Conservation (phyloP, 805 yeast species). For the Sugiyamaella americana region DNA sequence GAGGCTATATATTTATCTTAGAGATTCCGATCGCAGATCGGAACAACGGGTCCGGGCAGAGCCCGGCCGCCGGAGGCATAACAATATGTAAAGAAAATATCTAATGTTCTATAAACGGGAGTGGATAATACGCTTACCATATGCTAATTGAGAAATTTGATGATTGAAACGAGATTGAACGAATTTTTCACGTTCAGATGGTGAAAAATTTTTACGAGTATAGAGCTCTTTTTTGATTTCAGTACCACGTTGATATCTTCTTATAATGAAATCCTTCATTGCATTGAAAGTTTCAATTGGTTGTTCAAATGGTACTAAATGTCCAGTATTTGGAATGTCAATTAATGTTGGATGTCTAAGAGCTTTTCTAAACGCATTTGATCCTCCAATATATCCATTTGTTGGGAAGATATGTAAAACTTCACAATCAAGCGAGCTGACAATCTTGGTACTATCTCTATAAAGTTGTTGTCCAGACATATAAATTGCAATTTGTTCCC, state of each 20-base stretch:
- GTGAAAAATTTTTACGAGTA: not conserved
- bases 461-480: conserved; percentile 24
- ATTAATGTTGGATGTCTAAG: conserved; percentile 34
- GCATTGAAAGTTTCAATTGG: conserved; percentile 38
- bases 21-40: too few relatives aligned
- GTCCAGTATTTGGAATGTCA: conserved; percentile 43
- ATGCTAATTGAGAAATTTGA: too few relatives aligned
- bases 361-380: conserved; percentile 26
- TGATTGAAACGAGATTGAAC: not conserved
- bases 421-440: conserved; percentile 36
- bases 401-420: conserved; percentile 49
- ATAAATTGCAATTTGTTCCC: conserved; percentile 48
- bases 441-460: conserved; percentile 31
- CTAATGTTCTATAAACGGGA: too few relatives aligned
- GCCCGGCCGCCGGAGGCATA: too few relatives aligned
- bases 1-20: too few relatives aligned
- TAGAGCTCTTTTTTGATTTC: not conserved
- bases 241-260: conserved; percentile 4
- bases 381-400: conserved; percentile 26
- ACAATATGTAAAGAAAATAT: too few relatives aligned
- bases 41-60: too few relatives aligned
- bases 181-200: not conserved
- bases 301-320: conserved; percentile 43
- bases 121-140: too few relatives aligned
- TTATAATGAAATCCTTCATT: conserved; percentile 15